phyloP scores from a whole-genome alignment of 225 moss, liverwort and hornwort genomes.

The Anthoceros angustus region DNA sequence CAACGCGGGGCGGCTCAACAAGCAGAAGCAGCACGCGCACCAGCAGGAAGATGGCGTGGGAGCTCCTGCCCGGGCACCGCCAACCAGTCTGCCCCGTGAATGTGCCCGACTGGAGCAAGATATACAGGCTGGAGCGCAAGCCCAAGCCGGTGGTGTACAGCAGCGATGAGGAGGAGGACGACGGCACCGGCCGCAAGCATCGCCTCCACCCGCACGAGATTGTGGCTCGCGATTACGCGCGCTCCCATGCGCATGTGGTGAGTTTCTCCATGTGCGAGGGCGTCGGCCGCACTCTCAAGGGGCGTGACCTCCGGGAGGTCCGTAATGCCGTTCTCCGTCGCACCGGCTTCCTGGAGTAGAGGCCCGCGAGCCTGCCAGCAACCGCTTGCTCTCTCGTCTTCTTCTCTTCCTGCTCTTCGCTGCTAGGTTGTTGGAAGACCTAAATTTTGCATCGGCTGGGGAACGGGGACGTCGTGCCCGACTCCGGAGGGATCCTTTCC shows the following conservation, averaged over 20 bases:
- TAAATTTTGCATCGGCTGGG: too few species aligned
- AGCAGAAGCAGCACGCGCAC: constrained; percentile 7
- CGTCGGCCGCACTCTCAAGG: constrained; percentile 72
- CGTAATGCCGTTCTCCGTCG: constrained; percentile 62
- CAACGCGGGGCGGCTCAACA: not conserved
- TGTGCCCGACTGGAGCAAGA: constrained; percentile 95
- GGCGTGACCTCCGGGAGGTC: constrained; percentile 65
- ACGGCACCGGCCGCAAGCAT: constrained; percentile 44
- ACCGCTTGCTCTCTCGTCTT: too few species aligned
- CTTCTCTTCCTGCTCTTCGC: too few species aligned
- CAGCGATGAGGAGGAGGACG: constrained; percentile 21
- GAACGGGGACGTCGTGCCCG: too few species aligned
- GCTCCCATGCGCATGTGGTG: constrained; percentile 30
- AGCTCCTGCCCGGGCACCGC: constrained; percentile 9
- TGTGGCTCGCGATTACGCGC: constrained; percentile 46
- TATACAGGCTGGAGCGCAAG: constrained; percentile 37
- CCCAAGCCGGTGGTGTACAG: constrained; percentile 18
- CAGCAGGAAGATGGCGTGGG: not conserved
- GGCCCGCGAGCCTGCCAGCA: too few species aligned
- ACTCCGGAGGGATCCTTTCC: too few species aligned
- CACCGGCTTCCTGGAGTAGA: constrained; percentile 51
- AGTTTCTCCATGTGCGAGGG: constrained; percentile 90
- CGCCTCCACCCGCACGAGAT: constrained; percentile 78
- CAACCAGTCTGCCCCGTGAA: constrained; percentile 88
- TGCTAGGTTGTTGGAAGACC: too few species aligned